phyloP scores from a whole-genome alignment of 2,329 filamentous ascomycete genomes.

The Diaporthe citrichinensis region DNA sequence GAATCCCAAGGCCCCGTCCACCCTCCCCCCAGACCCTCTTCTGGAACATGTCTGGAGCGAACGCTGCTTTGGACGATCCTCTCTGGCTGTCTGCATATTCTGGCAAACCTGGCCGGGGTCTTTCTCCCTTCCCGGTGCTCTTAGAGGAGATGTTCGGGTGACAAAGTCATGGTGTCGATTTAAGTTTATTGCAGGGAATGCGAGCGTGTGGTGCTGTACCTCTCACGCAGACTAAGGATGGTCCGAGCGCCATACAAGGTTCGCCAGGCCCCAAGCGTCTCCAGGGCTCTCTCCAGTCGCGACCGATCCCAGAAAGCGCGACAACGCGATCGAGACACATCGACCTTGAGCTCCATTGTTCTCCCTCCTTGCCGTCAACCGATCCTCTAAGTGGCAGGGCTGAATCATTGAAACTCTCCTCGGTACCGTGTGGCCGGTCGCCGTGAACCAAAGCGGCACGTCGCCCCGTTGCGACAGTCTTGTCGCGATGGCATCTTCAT shows the following conservation, averaged over 20 bases:
- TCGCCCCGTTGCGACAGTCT: slow-evolving; percentile 39
- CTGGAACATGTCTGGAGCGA: background rate
- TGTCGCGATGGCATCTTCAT: slow-evolving; percentile 31
- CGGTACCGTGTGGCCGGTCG: background rate
- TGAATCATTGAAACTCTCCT: background rate
- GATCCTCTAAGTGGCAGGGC: background rate
- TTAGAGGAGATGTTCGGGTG: background rate
- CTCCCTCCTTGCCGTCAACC: slow-evolving; percentile 21
- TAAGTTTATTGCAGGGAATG: background rate
- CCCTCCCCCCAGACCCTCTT: background rate
- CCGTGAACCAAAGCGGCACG: slow-evolving; percentile 33
- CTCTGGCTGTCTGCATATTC: background rate
- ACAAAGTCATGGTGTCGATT: background rate
- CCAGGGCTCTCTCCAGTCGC: slow-evolving; percentile 33
- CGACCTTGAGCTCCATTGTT: slow-evolving; percentile 33
- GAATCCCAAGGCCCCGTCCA: background rate
- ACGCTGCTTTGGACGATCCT: background rate
- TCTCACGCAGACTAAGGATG: background rate
- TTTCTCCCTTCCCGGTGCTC: background rate
- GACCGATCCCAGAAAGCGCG: slow-evolving; percentile 36
- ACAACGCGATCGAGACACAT: slow-evolving; percentile 34
- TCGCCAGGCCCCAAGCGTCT: slow-evolving; percentile 26
- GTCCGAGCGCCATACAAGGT: slow-evolving; percentile 21
- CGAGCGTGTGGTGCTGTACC: background rate
- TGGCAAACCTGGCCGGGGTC: background rate